A percentile compares a stretch with the other conserved stretches of the same genome.
Evolutionary conservation across 2,329 filamentous ascomycete species (phyloP).

Genomic region (Nannizzia gypsea): DNA sequence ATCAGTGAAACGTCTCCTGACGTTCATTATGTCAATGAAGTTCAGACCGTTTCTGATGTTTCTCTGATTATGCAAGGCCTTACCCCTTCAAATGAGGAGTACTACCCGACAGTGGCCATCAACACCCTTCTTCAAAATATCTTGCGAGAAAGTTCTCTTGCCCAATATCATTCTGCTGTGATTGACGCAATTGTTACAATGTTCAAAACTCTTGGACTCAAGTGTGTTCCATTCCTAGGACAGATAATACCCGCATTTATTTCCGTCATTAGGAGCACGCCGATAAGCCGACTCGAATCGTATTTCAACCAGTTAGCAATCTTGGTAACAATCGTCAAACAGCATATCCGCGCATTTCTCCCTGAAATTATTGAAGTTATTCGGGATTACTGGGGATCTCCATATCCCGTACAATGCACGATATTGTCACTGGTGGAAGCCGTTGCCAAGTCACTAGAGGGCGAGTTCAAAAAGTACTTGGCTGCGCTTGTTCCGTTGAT

Average conservation of each 20-base stretch:
- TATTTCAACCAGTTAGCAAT: conserved; percentile 96
- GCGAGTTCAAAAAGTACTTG: conserved; percentile 95
- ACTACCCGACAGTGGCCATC: conserved; percentile 96
- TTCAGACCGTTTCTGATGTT: conserved; percentile 72
- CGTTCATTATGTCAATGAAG: conserved; percentile 56
- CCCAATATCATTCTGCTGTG: conserved; percentile 82
- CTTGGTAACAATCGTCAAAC: conserved; percentile 85
- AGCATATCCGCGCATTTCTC: conserved; percentile 87
- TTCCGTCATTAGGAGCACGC: conserved; percentile 71
- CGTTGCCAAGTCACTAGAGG: conserved; percentile 84
- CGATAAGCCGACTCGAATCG: conserved; percentile 68
- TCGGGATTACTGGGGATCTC: conserved; percentile 79
- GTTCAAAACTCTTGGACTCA: conserved; percentile 88
- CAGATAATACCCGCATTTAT: conserved; percentile 93
- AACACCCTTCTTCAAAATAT: conserved; percentile 81
- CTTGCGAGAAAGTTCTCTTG: conserved; percentile 76
- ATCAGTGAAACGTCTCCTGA: conserved; percentile 83
- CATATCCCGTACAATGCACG: conserved; percentile 71
- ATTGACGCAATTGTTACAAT: conserved; percentile 99
- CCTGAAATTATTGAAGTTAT: conserved; percentile 76
- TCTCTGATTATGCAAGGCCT: conserved; percentile 96
- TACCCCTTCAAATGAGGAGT: conserved; percentile 93
- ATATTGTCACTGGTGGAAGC: conserved; percentile 88
- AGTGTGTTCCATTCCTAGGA: conserved; percentile 88
- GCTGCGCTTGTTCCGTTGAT: conserved; percentile 82